Conservation (phyloP, 163 green algal genomes). For the Coccomyxa subellipsoidea region DNA sequence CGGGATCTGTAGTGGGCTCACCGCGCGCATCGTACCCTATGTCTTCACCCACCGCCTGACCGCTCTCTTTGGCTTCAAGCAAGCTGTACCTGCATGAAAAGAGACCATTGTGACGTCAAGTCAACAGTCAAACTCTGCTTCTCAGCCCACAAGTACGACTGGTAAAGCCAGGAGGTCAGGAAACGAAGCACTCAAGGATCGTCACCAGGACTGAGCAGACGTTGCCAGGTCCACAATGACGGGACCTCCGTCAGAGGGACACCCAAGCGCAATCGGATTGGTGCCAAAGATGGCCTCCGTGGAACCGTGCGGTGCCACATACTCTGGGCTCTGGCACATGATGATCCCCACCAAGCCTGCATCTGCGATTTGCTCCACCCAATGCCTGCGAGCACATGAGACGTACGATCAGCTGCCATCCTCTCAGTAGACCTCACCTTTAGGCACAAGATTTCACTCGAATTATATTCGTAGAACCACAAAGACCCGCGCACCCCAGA, state of each 20-base stretch:
- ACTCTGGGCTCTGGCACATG: slow-evolving; percentile 75
- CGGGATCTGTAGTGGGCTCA: slow-evolving; percentile 61
- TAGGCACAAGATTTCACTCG: not conserved
- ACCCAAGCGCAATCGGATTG: slow-evolving; percentile 60
- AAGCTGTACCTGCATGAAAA: slow-evolving; percentile 38
- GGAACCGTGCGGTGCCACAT: slow-evolving; percentile 66
- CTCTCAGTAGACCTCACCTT: not conserved
- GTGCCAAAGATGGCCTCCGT: slow-evolving; percentile 69
- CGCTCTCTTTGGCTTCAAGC: slow-evolving; percentile 59
- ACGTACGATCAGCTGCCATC: not conserved
- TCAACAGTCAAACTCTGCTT: no score
- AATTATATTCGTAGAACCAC: no score
- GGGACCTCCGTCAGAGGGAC: slow-evolving; percentile 23
- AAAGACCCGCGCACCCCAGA: slow-evolving; percentile 47
- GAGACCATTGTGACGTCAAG: no score
- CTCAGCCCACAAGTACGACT: no score
- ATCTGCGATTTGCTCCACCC: slow-evolving; percentile 53
- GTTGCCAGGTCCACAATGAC: slow-evolving; percentile 77
- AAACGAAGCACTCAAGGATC: not conserved
- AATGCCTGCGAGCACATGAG: slow-evolving; percentile 46
- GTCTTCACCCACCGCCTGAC: slow-evolving; percentile 50
- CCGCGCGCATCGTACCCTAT: slow-evolving; percentile 61
- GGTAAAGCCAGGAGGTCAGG: no score
- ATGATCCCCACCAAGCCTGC: slow-evolving; percentile 68
- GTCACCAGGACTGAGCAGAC: slow-evolving; percentile 70